Evolutionary conservation across 768 basidiomycete genomes (phyloP).

Genomic region (Boletus bicolor): DNA sequence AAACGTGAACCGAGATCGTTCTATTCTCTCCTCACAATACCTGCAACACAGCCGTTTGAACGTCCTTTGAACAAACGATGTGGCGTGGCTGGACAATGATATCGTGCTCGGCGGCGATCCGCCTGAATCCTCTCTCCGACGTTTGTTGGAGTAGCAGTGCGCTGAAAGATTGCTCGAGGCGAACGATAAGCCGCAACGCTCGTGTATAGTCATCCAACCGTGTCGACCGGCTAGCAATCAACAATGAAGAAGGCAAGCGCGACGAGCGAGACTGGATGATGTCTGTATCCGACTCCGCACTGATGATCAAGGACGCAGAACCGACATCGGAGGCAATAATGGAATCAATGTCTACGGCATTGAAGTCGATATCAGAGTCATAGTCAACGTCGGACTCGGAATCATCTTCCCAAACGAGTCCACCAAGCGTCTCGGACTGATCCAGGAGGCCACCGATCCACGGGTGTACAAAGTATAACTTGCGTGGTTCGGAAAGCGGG

Average conservation of each 20-base stretch:
- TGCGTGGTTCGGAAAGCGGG: slow-evolving; percentile 1
- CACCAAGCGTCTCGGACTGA: neutral
- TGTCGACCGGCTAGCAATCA: neutral
- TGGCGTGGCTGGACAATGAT: slow-evolving; percentile 8
- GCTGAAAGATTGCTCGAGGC: slow-evolving; percentile 13
- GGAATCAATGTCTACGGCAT: slow-evolving; percentile 1
- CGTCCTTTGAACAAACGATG: slow-evolving; percentile 4
- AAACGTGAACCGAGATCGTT: neutral
- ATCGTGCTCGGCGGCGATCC: slow-evolving; percentile 11
- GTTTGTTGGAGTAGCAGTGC: slow-evolving; percentile 9
- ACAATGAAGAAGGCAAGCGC: too few species aligned
- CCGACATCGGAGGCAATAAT: neutral
- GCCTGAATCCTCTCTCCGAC: slow-evolving; percentile 17
- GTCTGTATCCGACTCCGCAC: neutral
- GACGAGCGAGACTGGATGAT: neutral
- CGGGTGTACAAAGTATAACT: slow-evolving; percentile 10
- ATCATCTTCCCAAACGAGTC: slow-evolving; percentile 6
- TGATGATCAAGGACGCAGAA: neutral
- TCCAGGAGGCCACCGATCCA: slow-evolving; percentile 8
- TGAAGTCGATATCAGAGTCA: slow-evolving; percentile 6
- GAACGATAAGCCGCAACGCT: slow-evolving; percentile 12
- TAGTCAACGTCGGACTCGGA: slow-evolving; percentile 1
- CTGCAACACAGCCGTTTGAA: slow-evolving; percentile 9
- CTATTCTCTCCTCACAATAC: neutral
- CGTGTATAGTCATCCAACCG: slow-evolving; percentile 5